Percentiles rank a stretch among this genome's conserved stretches.
Evolutionary conservation across 2,329 filamentous ascomycete species (phyloP).

Genomic region (Aspergillus hiratsukae): DNA sequence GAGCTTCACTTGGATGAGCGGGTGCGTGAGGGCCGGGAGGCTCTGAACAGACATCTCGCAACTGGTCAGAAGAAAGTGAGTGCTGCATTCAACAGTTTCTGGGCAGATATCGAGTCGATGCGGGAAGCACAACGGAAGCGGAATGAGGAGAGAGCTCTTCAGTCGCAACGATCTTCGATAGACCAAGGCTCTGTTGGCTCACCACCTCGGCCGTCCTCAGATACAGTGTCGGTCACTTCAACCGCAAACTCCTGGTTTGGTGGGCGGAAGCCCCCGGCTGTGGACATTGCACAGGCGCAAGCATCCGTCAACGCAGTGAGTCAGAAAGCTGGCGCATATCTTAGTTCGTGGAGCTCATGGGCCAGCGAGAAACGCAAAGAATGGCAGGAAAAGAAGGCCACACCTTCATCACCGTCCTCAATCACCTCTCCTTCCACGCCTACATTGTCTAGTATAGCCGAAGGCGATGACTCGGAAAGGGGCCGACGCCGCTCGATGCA

Average conservation of each 20-base stretch:
- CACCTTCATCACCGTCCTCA: conserved; percentile 23
- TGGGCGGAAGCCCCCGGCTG: conserved; percentile 28
- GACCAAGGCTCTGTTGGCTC: conserved; percentile 23
- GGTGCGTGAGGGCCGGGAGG: conserved; percentile 76
- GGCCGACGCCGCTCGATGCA: conserved; percentile 28
- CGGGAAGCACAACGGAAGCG: conserved; percentile 65
- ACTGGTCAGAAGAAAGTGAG: conserved; percentile 85
- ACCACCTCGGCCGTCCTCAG: conserved; percentile 22
- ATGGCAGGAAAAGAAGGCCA: conserved; percentile 40
- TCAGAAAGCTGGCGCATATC: conserved; percentile 56
- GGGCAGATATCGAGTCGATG: conserved; percentile 81
- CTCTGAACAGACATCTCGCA: conserved; percentile 81
- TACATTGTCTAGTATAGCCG: conserved; percentile 20
- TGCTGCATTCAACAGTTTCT: conserved; percentile 80
- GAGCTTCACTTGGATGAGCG: conserved; percentile 91
- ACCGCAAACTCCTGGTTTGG: conserved; percentile 22
- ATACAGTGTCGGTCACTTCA: conserved; percentile 19
- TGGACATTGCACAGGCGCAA: conserved; percentile 53
- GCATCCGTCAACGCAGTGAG: conserved; percentile 51
- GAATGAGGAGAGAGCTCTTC: conserved; percentile 32
- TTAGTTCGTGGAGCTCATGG: conserved; percentile 61
- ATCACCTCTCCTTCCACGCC: conserved; percentile 19
- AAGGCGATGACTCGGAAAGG: conserved; percentile 24
- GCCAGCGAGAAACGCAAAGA: conserved; percentile 47
- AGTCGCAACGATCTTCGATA: conserved; percentile 27